Percentiles rank a stretch among this genome's conserved stretches.
phyloP scores from a whole-genome alignment of 371 early-diverging fungal species.

The Circinella umbellata region DNA sequence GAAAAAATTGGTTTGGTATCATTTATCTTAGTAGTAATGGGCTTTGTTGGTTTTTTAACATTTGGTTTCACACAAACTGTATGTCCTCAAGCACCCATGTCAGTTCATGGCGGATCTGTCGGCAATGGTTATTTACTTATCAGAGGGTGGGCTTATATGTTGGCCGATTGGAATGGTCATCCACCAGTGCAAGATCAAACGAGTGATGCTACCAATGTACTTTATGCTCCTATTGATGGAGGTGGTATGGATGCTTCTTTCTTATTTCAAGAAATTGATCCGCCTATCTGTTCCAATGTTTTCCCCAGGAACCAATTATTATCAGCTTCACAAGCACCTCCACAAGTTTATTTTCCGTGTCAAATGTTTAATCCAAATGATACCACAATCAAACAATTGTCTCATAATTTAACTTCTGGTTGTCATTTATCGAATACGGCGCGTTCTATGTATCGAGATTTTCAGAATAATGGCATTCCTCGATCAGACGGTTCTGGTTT shows the following conservation, averaged over 20 bases:
- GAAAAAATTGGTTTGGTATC: slow-evolving; percentile 83
- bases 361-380: slow-evolving; percentile 56
- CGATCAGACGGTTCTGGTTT: slow-evolving; percentile 21
- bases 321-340: slow-evolving; percentile 29
- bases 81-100: slow-evolving; percentile 47
- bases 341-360: slow-evolving; percentile 75
- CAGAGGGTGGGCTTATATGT: slow-evolving; percentile 60
- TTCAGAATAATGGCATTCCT: slow-evolving; percentile 40
- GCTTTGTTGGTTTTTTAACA: slow-evolving; percentile 60
- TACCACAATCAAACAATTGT: slow-evolving; percentile 45
- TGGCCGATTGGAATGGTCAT: slow-evolving; percentile 56
- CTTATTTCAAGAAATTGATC: slow-evolving; percentile 52
- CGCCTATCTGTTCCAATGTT: slow-evolving; percentile 61
- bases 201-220: slow-evolving; percentile 48
- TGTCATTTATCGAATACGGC: slow-evolving; percentile 65
- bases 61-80: slow-evolving; percentile 64
- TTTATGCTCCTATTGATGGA: slow-evolving; percentile 64
- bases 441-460: slow-evolving; percentile 33
- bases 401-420: slow-evolving; percentile 40
- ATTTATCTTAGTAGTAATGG: slow-evolving; percentile 59
- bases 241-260: slow-evolving; percentile 67
- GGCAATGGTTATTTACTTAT: slow-evolving; percentile 52
- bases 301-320: slow-evolving; percentile 9
- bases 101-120: slow-evolving; percentile 38
- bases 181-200: slow-evolving; percentile 41